A percentile compares a stretch with the other conserved stretches of the same genome.
Evolutionary conservation across 495 filamentous ascomycete genomes (phyloP).

Genomic region (Patellaria atrata): DNA sequence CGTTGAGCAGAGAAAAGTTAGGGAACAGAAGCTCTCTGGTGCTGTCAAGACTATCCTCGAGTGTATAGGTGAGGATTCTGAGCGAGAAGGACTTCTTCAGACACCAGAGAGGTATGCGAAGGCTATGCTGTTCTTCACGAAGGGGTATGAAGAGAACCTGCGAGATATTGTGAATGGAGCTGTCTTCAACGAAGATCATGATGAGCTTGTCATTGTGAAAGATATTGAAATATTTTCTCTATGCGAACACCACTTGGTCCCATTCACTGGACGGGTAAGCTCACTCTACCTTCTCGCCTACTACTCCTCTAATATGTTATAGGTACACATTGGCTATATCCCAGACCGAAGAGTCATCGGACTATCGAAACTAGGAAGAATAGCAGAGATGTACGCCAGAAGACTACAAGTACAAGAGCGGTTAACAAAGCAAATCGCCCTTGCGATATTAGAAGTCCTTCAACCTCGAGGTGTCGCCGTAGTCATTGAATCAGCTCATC

Average conservation of each 20-base stretch:
- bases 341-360: conserved; percentile 75
- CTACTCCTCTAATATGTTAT: neutral
- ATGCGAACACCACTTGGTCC: conserved; percentile 96
- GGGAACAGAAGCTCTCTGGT: conserved; percentile 63
- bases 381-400: conserved; percentile 94
- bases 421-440: conserved; percentile 87
- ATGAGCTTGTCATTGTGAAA: conserved; percentile 94
- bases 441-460: conserved; percentile 82
- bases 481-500: conserved; percentile 91
- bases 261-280: conserved; percentile 83
- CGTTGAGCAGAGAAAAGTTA: conserved; percentile 51
- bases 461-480: conserved; percentile 92
- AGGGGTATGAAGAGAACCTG: conserved; percentile 94
- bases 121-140: conserved; percentile 97
- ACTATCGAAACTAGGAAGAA: conserved; percentile 85
- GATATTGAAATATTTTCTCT: conserved; percentile 93
- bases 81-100: conserved; percentile 72
- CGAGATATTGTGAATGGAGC: conserved; percentile 85
- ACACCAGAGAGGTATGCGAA: conserved; percentile 89
- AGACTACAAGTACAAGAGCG: conserved; percentile 91
- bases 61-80: conserved; percentile 90
- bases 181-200: conserved; percentile 93
- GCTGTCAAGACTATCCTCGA: conserved; percentile 86
- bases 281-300: neutral
- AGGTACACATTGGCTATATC: conserved; percentile 99